phyloP scores from a whole-genome alignment of 441 rosid species.

The Populus hybrid region DNA sequence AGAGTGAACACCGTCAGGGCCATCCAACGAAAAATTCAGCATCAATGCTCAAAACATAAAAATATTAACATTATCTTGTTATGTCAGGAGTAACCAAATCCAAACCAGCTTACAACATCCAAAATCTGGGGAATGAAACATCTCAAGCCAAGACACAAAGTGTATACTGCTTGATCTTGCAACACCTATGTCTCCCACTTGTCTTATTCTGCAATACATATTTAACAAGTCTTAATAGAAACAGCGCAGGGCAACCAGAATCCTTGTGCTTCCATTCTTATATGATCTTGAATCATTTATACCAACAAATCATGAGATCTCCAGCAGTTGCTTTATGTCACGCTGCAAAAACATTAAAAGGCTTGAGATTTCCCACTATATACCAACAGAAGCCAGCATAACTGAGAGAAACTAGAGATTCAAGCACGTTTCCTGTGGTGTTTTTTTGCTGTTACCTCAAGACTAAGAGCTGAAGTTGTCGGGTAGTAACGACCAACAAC shows the following conservation, averaged over 20 bases:
- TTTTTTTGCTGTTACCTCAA: constrained; percentile 62
- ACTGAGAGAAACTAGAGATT: neutral
- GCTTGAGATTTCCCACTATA: neutral
- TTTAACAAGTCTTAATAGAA: neutral
- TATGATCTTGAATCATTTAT: neutral
- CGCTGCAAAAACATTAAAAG: constrained; percentile 24
- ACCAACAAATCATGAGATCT: constrained; percentile 15
- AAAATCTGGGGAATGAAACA: neutral
- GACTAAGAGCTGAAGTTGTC: constrained; percentile 70
- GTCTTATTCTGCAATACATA: neutral
- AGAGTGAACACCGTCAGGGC: neutral
- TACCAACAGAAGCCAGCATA: neutral
- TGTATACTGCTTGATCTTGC: neutral
- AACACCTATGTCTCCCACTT: neutral
- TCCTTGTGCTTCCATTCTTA: constrained; percentile 4
- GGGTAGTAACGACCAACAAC: constrained; percentile 77
- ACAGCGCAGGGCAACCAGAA: neutral
- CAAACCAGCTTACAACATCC: neutral
- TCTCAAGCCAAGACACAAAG: neutral
- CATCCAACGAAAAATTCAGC: neutral
- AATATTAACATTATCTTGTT: neutral
- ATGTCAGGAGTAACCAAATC: neutral
- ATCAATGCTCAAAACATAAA: neutral
- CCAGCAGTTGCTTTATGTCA: constrained; percentile 59
- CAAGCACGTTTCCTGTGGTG: neutral